Base-by-base conservation (phyloP, 1,139 yeast genomes). In the Keqinozyma sinolaborantium region DNA sequence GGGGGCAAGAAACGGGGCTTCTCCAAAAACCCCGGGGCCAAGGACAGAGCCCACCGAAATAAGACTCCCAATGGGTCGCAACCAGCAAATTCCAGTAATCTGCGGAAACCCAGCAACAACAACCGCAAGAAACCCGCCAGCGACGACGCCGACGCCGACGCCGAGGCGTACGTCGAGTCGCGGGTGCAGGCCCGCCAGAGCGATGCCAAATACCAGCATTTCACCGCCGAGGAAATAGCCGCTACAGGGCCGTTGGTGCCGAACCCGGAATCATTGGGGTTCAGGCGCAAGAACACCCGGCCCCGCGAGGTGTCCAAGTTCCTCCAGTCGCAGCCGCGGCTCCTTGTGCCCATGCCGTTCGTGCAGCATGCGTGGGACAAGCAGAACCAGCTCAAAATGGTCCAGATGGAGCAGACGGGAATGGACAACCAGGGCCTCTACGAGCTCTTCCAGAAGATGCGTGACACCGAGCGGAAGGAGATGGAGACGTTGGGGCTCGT, bases 401-500 rank as follows among this genome's bases (percentile, higher is more conserved):
- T 47, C 6, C 37, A 39, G 12, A 53, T 65, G 58, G 76, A 68
- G 39, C 41, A 47, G 7, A 38, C 16, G 69, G 70, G 1, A 43
- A 41, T 25, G 21, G 76, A 70, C 41, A 57, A 43, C 32, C 76
- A 66, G 41, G 73, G 73, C 1, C 42, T 68, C 11, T 70, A 69
- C 38, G 76, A 70, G 40, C 69, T 62, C 32, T 72, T 85, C 35
- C 94, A 83, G 49, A 73, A 66, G 35, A 71, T 86, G 78, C 70
- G 97, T 38, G 94, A 84, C 25, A 55, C 54, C 5, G 98, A 92
- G 57, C 64, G 98, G 38, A 63, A 63, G 32, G 71, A 78, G 38
- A 90, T 92, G 96, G 97, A 90, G 49, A 58, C 64, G 1, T 62
- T 79, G 32, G 95, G 95, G 0, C 63, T 88, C 9, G 97, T 94